Evolutionary conservation across 495 filamentous ascomycete genomes (phyloP).

Genomic region (Platismatia glauca): DNA sequence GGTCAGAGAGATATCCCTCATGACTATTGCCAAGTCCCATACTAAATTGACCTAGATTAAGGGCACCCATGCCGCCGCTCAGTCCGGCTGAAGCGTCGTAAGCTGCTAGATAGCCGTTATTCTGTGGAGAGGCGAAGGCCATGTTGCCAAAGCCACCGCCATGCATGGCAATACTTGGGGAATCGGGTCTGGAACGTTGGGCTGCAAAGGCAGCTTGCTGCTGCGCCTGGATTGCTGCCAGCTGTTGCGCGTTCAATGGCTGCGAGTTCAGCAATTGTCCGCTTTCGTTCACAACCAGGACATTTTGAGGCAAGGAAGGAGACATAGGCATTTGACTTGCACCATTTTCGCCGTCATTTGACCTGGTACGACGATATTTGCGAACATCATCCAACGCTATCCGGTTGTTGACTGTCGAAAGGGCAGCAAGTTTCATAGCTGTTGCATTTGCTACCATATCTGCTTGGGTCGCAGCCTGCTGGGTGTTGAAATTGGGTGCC

Average conservation of each 20-base stretch:
- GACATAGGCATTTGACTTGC: conserved; percentile 38
- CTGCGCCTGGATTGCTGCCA: conserved; percentile 76
- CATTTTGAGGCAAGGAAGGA: conserved; percentile 44
- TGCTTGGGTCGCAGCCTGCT: conserved; percentile 59
- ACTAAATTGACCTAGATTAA: conserved; percentile 70
- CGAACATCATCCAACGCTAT: conserved; percentile 94
- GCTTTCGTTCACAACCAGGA: conserved; percentile 84
- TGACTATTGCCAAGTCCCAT: conserved; percentile 45
- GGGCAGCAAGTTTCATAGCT: conserved; percentile 94
- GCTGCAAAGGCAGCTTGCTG: conserved; percentile 69
- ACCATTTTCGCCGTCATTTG: conserved; percentile 66
- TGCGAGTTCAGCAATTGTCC: conserved; percentile 80
- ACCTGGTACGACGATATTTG: conserved; percentile 85
- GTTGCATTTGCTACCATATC: conserved; percentile 99
- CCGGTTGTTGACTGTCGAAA: conserved; percentile 96
- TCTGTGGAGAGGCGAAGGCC: conserved; percentile 81
- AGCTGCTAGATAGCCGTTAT: conserved; percentile 87
- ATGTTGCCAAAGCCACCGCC: conserved; percentile 54
- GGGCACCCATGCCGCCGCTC: conserved; percentile 59
- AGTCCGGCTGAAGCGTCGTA: conserved; percentile 71
- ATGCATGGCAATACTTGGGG: conserved; percentile 82
- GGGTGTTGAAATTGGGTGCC: conserved; percentile 67
- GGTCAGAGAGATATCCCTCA: conserved; percentile 91
- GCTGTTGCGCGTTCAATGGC: conserved; percentile 75
- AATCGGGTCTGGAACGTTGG: conserved; percentile 83